A percentile compares a stretch with the other conserved stretches of the same genome.
Evolutionary conservation across 2,329 filamentous ascomycete genomes (phyloP).

Genomic region (Juglanconis juglandina): DNA sequence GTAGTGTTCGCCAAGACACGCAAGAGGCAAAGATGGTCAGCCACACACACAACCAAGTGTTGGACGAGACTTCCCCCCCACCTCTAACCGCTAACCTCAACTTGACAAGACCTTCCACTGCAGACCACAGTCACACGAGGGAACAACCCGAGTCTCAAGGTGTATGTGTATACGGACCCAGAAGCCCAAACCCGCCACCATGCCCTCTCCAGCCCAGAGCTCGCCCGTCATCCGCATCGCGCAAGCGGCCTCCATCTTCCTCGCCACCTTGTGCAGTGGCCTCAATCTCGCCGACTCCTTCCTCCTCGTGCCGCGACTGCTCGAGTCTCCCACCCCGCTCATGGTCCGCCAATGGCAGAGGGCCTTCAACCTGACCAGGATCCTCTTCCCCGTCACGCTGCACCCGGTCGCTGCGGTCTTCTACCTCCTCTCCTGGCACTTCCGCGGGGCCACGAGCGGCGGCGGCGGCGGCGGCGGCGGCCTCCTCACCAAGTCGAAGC

Average conservation of each 20-base stretch:
- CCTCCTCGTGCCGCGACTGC: slow-evolving; percentile 47
- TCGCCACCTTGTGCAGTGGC: slow-evolving; percentile 43
- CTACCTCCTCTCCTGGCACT: slow-evolving; percentile 41
- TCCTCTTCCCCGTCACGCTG: slow-evolving; percentile 36
- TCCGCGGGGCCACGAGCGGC: slow-evolving; percentile 16
- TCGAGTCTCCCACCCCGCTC: slow-evolving; percentile 52
- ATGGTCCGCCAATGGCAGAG: slow-evolving; percentile 54
- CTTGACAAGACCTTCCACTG: too few relatives aligned
- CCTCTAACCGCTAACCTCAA: too few relatives aligned
- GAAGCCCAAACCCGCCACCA: too few relatives aligned
- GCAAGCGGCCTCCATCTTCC: slow-evolving; percentile 49
- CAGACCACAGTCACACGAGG: too few relatives aligned
- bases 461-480: neutral
- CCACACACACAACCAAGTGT: too few relatives aligned
- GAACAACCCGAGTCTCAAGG: too few relatives aligned
- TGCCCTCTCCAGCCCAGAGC: too few relatives aligned
- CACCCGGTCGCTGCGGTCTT: slow-evolving; percentile 39
- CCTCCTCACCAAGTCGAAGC: slow-evolving; percentile 31
- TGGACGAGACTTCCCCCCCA: too few relatives aligned
- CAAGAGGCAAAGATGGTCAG: too few relatives aligned
- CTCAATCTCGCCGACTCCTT: slow-evolving; percentile 37
- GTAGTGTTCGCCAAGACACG: too few relatives aligned
- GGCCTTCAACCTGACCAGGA: slow-evolving; percentile 37
- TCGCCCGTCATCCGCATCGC: slow-evolving; percentile 35
- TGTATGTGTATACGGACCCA: too few relatives aligned